These are phyloP conservation scores for Alloteropsis semialata DNA, from an alignment of 176 grass and related monocot species.

Conservation along the genomic window DNA sequence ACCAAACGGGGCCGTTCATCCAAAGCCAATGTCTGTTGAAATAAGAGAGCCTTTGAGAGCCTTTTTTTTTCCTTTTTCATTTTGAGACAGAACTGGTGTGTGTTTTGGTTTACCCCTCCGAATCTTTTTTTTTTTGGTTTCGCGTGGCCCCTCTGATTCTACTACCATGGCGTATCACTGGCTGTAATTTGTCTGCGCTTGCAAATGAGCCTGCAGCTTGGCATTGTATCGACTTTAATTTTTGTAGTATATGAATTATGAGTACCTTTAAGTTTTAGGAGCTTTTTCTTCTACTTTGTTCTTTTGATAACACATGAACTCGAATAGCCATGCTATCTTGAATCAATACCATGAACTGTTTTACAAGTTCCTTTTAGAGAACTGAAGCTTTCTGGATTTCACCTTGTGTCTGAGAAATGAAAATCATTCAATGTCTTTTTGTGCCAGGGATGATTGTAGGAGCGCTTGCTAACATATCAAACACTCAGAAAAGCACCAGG, in stretches of 20 bases:
- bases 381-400: background rate
- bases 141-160: background rate
- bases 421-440: slow-evolving; percentile 16
- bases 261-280: background rate
- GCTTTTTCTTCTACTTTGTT: background rate
- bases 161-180: background rate
- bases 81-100: no score
- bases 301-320: background rate
- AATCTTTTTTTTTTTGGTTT: background rate
- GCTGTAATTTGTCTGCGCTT: background rate
- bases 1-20: no score
- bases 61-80: no score
- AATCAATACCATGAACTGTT: background rate
- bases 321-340: background rate
- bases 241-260: background rate
- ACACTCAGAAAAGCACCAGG: slow-evolving; percentile 79
- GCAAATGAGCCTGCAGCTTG: background rate
- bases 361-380: background rate
- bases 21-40: no score
- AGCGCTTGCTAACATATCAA: slow-evolving; percentile 84
- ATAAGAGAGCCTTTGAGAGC: no score
- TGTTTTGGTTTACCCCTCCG: no score
- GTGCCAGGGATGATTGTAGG: slow-evolving; percentile 79
- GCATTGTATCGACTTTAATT: background rate
- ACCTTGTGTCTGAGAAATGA: background rate